Conservation (phyloP, 176 grass and related monocot genomes). For the Zea mays region DNA sequence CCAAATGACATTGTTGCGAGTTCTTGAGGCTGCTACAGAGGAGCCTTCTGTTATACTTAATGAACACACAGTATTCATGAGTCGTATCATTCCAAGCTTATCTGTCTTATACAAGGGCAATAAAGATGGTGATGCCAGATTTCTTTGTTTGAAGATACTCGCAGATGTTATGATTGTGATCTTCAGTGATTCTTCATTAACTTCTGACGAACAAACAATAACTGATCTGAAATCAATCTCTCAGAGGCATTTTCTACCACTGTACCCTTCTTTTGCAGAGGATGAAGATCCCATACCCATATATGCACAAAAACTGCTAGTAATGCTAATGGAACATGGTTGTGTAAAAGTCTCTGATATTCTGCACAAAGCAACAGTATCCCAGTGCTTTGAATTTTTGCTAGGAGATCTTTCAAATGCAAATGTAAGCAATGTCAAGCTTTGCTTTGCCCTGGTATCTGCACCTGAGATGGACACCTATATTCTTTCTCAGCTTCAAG, state of each 20-base stretch:
- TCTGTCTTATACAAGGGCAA: constrained; percentile 88
- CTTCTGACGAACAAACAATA: constrained; percentile 51
- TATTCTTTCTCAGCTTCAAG: constrained; percentile 86
- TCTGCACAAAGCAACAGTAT: constrained; percentile 76
- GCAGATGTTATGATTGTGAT: constrained; percentile 70
- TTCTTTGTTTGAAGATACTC: constrained; percentile 84
- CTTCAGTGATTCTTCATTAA: constrained; percentile 66
- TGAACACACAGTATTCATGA: constrained; percentile 68
- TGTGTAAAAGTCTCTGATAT: constrained; percentile 95
- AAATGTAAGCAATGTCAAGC: constrained; percentile 93
- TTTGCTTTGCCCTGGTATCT: constrained; percentile 86
- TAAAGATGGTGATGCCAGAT: constrained; percentile 87
- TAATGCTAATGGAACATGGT: constrained; percentile 89
- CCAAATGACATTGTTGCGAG: constrained; percentile 82
- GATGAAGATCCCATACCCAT: constrained; percentile 99
- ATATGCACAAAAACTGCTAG: constrained; percentile 96
- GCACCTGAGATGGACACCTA: constrained; percentile 82
- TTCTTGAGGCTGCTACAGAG: constrained; percentile 83
- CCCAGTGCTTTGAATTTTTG: constrained; percentile 91
- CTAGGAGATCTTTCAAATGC: constrained; percentile 88
- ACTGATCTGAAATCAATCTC: constrained; percentile 68
- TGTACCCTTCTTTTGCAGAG: constrained; percentile 81
- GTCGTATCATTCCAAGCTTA: constrained; percentile 74
- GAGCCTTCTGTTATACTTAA: constrained; percentile 77
- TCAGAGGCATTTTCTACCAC: constrained; percentile 78